Evolutionary conservation across 176 grass and related monocot species (phyloP).

Genomic region (barley (Hordeum vulgare)): MorexV3_pseudomolecules_assembly NC_058523.1:126895799-126896298

Average conservation of each 20-base stretch:
- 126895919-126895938: constrained; percentile 58
- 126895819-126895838: constrained; percentile 80
- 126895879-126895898: not conserved
- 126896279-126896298: not conserved
- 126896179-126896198: not conserved
- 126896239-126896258: not conserved
- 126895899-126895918: not conserved
- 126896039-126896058: constrained; percentile 34
- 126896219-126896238: not conserved
- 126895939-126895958: constrained; percentile 77
- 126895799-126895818: constrained; percentile 59
- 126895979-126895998: constrained; percentile 67
- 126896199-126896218: not conserved
- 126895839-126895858: constrained; percentile 28
- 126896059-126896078: constrained; percentile 73
- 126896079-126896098: not conserved
- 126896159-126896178: not conserved
- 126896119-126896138: not conserved
- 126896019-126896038: constrained; percentile 73
- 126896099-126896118: not conserved
- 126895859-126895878: constrained; percentile 12
- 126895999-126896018: constrained; percentile 53
- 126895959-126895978: constrained; percentile 79
- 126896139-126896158: not conserved
- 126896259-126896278: not conserved